Evolutionary conservation across 345 rosid species (phyloP).

Genomic region (Toxicodendron radicans): DNA sequence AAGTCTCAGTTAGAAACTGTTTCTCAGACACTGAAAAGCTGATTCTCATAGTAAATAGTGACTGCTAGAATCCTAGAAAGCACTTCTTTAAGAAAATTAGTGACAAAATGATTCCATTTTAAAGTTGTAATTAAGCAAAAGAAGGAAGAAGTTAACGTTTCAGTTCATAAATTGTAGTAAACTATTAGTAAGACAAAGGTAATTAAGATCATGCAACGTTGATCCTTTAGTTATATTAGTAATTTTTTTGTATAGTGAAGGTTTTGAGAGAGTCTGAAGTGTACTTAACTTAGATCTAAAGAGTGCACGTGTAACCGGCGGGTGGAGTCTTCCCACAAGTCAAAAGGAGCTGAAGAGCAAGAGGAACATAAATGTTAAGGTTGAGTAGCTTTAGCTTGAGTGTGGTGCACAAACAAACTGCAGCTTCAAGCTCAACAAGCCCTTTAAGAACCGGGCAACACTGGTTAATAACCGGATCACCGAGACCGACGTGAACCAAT

Average conservation of each 20-base stretch:
- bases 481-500: constrained; percentile 70
- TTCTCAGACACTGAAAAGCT: not conserved
- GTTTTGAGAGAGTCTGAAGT: not conserved
- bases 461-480: constrained; percentile 72
- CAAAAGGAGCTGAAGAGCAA: constrained; percentile 92
- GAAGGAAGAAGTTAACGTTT: not conserved
- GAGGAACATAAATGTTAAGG: constrained; percentile 75
- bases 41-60: not conserved
- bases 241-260: too few relatives aligned
- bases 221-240: not conserved
- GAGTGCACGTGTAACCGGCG: constrained; percentile 90
- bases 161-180: not conserved
- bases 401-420: constrained; percentile 88
- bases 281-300: constrained; percentile 42
- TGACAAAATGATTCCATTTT: not conserved
- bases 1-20: not conserved
- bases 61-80: not conserved
- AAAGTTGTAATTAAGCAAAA: not conserved
- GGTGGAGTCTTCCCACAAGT: constrained; percentile 97
- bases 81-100: not conserved
- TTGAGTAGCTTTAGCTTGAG: constrained; percentile 82
- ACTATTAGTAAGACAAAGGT: not conserved
- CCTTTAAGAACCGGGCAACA: constrained; percentile 87
- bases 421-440: constrained; percentile 83
- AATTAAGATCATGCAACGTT: not conserved